Base-by-base conservation (phyloP, 371 early-diverging fungal genomes). In the Mortierella sp. region DNA sequence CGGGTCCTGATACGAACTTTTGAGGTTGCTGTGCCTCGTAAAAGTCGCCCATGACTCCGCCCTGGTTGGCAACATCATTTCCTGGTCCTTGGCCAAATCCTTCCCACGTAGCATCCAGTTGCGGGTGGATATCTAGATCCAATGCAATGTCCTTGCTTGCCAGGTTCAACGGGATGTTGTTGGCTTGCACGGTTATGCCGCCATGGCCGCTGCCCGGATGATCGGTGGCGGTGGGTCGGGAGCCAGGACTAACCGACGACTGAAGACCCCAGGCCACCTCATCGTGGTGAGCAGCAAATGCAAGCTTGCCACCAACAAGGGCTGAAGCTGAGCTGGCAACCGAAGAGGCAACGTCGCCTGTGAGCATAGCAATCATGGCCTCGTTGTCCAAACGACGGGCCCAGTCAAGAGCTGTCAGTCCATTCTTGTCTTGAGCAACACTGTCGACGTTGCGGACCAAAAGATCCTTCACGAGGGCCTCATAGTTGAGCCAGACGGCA, bases 31-130 rank as follows among this genome's bases (percentile, higher is more conserved):
- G 55, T 48, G 55, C 16, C 25, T 51, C 53, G 37, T 46, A 39
- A 27, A 27, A 28, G 27, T 41, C 59, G 22, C n/a, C 25, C 41
- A 44, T 43, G 49, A 56, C 60, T 29, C 48, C 25, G 39, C 14
- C 31, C 17, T 19, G 3, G 27, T n/a, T 7, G 4, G 27, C 21
- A 17, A 34, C 56, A 9, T 52, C 57, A 7, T 45, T 46, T 63
- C 64, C 71, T 63, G 71, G 71, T 40, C 64, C 71, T 22, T 71
- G 71, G 27, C 72, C 72, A 57, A 65, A 66, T 25, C 58, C 58
- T 21, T 71, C 66, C 72, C 66, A 66, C 45, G 46, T 49, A 19
- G 52, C 57, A 47, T 46, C 61, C 66, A 71, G 41, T 10, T 61
- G 66, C 39, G 66, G 61, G 29, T 65, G 66, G 37, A 25, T 46